Base-by-base conservation (phyloP, 2,329 filamentous ascomycete genomes). In the Sporothrix inflata region DNA sequence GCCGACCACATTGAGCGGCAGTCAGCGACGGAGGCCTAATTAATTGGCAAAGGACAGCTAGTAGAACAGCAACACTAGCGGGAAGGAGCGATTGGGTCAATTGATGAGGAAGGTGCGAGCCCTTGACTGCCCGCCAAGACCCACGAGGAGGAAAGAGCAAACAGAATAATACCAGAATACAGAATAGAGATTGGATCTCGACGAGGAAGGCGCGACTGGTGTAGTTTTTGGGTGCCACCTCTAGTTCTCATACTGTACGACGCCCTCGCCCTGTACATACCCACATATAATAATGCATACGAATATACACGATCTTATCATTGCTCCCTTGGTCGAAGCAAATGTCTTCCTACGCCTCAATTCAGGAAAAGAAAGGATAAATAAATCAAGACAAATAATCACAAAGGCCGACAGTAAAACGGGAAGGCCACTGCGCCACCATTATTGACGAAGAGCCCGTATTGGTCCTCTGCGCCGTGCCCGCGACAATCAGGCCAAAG, bases 1-100 rank as follows among this genome's bases (percentile, higher is more conserved):
- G 74, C 79, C 14, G 60, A 63, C 65, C 72, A 75, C 38, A 47
- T 75, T 30, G 75, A 76, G 66, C 65, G 71, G 38, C 57, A 8
- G 42, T 65, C 57, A 0, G 45, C 60, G 11, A 24, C n/a, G 9
- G 45, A 51, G 65, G 42, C 30, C 4, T 67, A 19, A 47, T 24
- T 6, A 6, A 34, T 3, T 34, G 30, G 30, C 30, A 34, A n/a
- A n/a, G 30, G 30, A 34, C 30, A 34, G 8, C 42, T 11, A 12
- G 42, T 6, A 47, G 42, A 12, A 47, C 42, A 47, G 4, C 42
- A 6, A 12, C 49, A 53, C 49, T 12, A 14, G 24, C 12, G 9
- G 49, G 49, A 53, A 53, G 21, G 49, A 24, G 49, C 49, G n/a
- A 27, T 27, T 16, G 6, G 42, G 6, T 16, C 42, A 47, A 19